Evolutionary conservation across 2,329 filamentous ascomycete genomes (phyloP).

Genomic region (Pseudogymnoascus sp.): DNA sequence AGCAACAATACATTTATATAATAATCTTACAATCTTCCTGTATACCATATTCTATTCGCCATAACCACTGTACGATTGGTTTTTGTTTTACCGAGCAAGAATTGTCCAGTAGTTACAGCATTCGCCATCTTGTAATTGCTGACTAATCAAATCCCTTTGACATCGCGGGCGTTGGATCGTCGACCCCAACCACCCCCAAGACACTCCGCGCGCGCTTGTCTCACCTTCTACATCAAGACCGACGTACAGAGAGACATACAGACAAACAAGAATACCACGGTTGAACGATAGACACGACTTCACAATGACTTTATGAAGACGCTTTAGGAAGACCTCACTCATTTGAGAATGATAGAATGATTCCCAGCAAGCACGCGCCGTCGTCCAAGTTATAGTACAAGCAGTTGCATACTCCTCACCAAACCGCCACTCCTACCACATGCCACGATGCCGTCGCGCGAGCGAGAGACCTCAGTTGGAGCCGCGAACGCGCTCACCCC

Average conservation of each 20-base stretch:
- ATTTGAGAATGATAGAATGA: slow-evolving; percentile 8
- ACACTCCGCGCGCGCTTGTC: slow-evolving; percentile 5
- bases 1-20: not conserved
- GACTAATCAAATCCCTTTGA: not conserved
- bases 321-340: slow-evolving; percentile 5
- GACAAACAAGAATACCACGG: slow-evolving; percentile 5
- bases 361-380: not conserved
- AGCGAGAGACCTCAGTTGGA: slow-evolving; percentile 3
- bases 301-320: slow-evolving; percentile 8
- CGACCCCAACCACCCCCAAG: not conserved
- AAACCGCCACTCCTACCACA: not conserved
- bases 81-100: not conserved
- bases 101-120: not conserved
- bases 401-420: not conserved
- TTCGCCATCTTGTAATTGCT: not conserved
- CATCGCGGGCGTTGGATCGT: not conserved
- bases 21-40: not conserved
- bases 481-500: not conserved
- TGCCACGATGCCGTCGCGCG: slow-evolving; percentile 9
- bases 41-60: not conserved
- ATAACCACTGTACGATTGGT: not conserved
- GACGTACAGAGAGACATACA: slow-evolving; percentile 6
- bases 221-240: slow-evolving; percentile 8
- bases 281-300: not conserved
- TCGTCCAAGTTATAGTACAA: slow-evolving; percentile 5